Conservation (phyloP, 2,329 filamentous ascomycete genomes). For the Ophiostoma piceae region DNA sequence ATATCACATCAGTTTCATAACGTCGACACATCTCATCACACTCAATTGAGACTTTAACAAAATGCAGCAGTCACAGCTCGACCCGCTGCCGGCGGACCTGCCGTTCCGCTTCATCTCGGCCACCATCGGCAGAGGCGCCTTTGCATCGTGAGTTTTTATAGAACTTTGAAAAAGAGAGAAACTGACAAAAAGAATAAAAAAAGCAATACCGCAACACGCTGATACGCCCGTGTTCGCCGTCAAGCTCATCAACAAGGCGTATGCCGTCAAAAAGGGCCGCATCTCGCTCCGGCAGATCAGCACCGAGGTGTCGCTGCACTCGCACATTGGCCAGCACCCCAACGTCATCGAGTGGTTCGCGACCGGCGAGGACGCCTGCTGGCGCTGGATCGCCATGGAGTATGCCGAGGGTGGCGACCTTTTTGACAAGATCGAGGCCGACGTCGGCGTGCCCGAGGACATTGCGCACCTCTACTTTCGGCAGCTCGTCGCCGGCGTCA, state of each 20-base stretch:
- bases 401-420: conserved; percentile 90
- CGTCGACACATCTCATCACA: too few relatives aligned
- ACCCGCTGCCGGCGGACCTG: conserved; percentile 75
- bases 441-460: conserved; percentile 88
- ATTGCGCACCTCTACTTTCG: conserved; percentile 96
- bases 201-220: conserved; percentile 70
- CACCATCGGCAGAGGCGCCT: conserved; percentile 92
- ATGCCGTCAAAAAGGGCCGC: conserved; percentile 82
- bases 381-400: conserved; percentile 99
- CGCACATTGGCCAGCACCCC: conserved; percentile 78
- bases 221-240: conserved; percentile 82
- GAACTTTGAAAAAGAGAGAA: too few relatives aligned
- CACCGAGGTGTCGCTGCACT: conserved; percentile 88
- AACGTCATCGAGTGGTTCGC: conserved; percentile 94
- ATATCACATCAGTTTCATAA: not conserved
- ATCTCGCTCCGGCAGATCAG: conserved; percentile 83
- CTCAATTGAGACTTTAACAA: too few relatives aligned
- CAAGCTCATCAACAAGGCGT: conserved; percentile 97
- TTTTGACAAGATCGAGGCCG: conserved; percentile 98
- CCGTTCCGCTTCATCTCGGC: conserved; percentile 94
- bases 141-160: conserved; percentile 73
- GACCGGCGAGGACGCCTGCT: conserved; percentile 75
- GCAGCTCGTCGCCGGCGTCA: conserved; percentile 82
- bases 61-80: conserved; percentile 76
- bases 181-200: conserved; percentile 62